Evolutionary conservation across 345 rosid genomes (phyloP), one percentile per base, ranked within the genome.

Genomic region (Linum usitatissimum): DNA sequence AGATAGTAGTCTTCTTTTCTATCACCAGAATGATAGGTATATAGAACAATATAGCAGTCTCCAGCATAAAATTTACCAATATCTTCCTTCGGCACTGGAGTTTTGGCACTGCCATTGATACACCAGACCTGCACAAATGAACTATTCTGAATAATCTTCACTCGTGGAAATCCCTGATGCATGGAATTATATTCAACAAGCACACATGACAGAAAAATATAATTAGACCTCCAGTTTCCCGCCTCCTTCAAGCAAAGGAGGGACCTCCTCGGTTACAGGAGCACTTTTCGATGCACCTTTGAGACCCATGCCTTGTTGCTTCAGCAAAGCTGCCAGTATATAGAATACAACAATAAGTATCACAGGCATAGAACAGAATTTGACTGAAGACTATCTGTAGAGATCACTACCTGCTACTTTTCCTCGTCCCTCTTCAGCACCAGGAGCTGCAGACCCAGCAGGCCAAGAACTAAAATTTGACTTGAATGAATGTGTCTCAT

Each of bases 391-490:
- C 39, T n/a, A 49, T 53, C 60, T 53, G 61, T 66, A 63, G 63
- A 40, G n/a, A 72, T 21, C 31, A 49, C 62, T 76, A 94, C 99
- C 99, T 15, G 99, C 96, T 13, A 94, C 97, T 88, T 90, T 94
- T 67, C 99, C 99, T 74, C 99, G 90, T 60, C 96, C 96, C 76
- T 90, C 99, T 82, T 90, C 97, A 61, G 80, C 76, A 74, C 81
- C 91, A 61, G 93, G 84, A 69, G 88, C 59, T 56, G 86, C 73
- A 57, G 95, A 79, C 55, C 96, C 95, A 54, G 86, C 85, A 20
- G 99, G 96, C 96, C 99, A 94, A 72, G 93, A 82, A 69, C 80
- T 97, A 82, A 94, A 94, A 72, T 86, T 86, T 56, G 88, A 81
- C 82, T 87, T 94, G 79, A 94, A 94, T 51, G 95, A 77, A 81